Percentiles rank a stretch among this genome's conserved stretches.
Conservation (phyloP, 148 eudicot genomes). For the Beta vulgaris region DNA sequence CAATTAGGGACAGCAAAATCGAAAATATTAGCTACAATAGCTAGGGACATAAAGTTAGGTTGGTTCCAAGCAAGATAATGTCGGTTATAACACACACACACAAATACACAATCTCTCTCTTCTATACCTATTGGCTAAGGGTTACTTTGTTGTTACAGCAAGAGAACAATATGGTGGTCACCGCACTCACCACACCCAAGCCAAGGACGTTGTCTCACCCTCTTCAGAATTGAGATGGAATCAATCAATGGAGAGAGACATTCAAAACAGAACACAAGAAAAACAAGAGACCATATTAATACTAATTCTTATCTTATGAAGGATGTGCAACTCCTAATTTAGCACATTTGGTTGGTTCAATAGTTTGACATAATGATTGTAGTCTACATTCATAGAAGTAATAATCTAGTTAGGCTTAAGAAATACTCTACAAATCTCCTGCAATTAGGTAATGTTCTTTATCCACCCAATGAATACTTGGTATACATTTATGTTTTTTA, state of each 20-base stretch:
- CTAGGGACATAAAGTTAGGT: neutral
- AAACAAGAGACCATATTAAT: neutral
- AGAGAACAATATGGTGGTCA: conserved; percentile 1
- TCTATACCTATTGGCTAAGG: neutral
- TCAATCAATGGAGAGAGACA: neutral
- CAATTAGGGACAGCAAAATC: neutral
- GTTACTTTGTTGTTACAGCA: neutral
- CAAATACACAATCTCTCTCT: neutral
- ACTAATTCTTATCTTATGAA: neutral
- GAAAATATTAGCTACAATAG: neutral
- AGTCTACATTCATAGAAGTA: too few species aligned
- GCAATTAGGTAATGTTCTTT: too few species aligned
- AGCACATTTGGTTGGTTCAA: too few species aligned
- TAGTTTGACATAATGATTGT: too few species aligned
- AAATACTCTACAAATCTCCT: too few species aligned
- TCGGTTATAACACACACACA: neutral
- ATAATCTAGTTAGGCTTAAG: too few species aligned
- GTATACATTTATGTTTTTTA: too few species aligned
- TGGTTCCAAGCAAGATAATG: conserved; percentile 5
- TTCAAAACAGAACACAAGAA: neutral
- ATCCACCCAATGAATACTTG: too few species aligned
- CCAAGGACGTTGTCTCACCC: neutral
- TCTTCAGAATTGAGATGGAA: neutral
- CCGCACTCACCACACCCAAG: neutral
- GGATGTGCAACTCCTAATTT: neutral